Base-by-base conservation (phyloP, 75 land plant species). In the Picea sitchensis region DNA sequence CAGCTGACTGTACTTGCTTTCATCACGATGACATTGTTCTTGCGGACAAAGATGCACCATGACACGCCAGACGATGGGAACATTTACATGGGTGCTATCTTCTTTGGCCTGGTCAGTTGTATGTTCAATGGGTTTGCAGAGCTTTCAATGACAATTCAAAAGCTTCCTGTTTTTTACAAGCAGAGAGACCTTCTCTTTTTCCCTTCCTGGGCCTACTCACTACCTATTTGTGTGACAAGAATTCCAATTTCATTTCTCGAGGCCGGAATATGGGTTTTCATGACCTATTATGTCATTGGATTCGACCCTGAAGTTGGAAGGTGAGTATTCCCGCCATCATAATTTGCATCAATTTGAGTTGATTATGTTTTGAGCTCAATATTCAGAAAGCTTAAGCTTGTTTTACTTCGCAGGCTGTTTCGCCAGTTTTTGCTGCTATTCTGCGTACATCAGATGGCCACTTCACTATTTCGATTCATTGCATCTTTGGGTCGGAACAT, bases 141-240 rank as follows among this genome's bases (percentile, higher is more conserved):
- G 77, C 76, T 92, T 11, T 71, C 95, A 26, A 69, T 94, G 91
- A 89, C 88, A 14, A 86, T 92, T 59, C 72, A 72, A 26, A 87
- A 91, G 78, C 93, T 94, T 73, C 96, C 96, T 12, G 87, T 94
- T 7, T 92, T 94, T 65, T 93, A 87, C 91, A 94, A 94, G 86
- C 96, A 94, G 81, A 87, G 95, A 58, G 96, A 92, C 62, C 77
- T 87, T 30, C 86, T 87, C 26, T 91, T 94, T 60, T 92, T 75
- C 78, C 95, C 96, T 12, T 73, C 95, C 7, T 94, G 96, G 96
- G 91, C 93, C n/a, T 92, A 85, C 69, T 79, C 93, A 14, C 61
- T 95, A 2, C 96, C 98, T 1, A 44, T 86, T 54, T 85, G 97
- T 82, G 75, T 92, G 34, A 80, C 87, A 0, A 87, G 88, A 61